Conservation (phyloP, 1,284 basidiomycete species). For the Cryptococcus maquisensis region DNA sequence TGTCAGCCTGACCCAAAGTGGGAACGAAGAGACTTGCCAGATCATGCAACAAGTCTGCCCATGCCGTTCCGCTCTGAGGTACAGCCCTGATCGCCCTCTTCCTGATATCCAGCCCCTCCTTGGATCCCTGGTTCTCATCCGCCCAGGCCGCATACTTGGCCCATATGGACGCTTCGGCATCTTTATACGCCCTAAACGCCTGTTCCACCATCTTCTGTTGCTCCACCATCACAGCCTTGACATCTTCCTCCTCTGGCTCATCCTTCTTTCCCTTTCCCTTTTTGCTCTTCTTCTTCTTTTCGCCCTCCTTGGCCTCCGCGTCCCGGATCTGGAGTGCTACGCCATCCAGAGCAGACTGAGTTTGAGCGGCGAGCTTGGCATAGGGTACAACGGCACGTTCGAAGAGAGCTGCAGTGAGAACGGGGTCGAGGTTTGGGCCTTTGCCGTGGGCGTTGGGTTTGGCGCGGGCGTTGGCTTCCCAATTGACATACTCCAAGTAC, state of each 20-base stretch:
- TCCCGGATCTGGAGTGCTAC: neutral
- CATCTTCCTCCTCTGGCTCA: slow-evolving; percentile 53
- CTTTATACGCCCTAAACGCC: slow-evolving; percentile 32
- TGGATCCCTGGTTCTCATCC: slow-evolving; percentile 2
- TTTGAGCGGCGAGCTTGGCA: slow-evolving; percentile 53
- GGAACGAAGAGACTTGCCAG: slow-evolving; percentile 12
- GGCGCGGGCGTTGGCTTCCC: slow-evolving; percentile 48
- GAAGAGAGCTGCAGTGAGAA: slow-evolving; percentile 61
- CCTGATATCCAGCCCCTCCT: slow-evolving; percentile 1
- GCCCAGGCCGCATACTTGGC: slow-evolving; percentile 32
- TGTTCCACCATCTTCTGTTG: slow-evolving; percentile 13
- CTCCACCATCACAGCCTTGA: slow-evolving; percentile 39
- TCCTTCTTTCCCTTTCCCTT: slow-evolving; percentile 36
- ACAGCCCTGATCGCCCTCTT: slow-evolving; percentile 33
- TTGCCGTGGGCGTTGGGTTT: slow-evolving; percentile 53
- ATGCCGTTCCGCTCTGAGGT: slow-evolving; percentile 31
- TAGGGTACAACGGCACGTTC: slow-evolving; percentile 69
- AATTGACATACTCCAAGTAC: slow-evolving; percentile 36
- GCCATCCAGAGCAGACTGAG: slow-evolving; percentile 6
- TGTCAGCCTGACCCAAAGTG: neutral
- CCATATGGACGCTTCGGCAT: slow-evolving; percentile 42
- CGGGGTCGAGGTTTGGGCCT: slow-evolving; percentile 51
- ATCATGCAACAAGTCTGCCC: slow-evolving; percentile 17
- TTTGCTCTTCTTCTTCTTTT: slow-evolving; percentile 51
- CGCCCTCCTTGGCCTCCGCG: neutral